Percentiles rank a stretch among this genome's conserved stretches.
phyloP scores from a whole-genome alignment of 192 early-diverging fungal species.

The Rhizophagus clarus region DNA sequence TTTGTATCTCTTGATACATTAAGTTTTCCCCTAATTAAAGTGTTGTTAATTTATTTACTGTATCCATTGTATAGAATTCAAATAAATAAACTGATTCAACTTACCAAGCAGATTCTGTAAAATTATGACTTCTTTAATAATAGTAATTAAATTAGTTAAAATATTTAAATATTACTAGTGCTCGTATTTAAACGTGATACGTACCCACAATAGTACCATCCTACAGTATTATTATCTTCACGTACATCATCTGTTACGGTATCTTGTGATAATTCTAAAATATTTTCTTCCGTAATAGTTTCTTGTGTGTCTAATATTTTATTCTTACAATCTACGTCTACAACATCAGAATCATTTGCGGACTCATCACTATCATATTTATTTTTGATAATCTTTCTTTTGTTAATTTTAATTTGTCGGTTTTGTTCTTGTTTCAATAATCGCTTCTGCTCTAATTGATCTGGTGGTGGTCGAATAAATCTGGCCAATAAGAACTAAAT shows the following conservation, averaged over 20 bases:
- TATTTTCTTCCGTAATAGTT: not conserved
- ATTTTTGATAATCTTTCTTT: not conserved
- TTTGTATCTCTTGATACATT: not conserved
- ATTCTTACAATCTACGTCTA: not conserved
- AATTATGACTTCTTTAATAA: constrained; percentile 13
- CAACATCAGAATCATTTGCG: not conserved
- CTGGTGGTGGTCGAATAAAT: not conserved
- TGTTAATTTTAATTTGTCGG: not conserved
- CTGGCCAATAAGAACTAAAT: not conserved
- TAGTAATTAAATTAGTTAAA: not conserved
- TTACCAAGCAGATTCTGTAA: constrained; percentile 16
- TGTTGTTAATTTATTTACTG: too few relatives aligned
- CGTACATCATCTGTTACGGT: not conserved
- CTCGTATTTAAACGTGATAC: not conserved
- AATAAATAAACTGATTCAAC: not conserved
- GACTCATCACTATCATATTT: not conserved
- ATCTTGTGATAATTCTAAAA: not conserved
- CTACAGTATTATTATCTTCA: not conserved
- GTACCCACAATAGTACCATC: constrained; percentile 26
- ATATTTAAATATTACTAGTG: not conserved
- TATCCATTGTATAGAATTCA: not conserved
- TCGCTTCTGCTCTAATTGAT: too few relatives aligned
- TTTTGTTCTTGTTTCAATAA: not conserved
- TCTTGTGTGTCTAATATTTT: not conserved
- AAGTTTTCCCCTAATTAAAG: constrained; percentile 12